These are phyloP conservation scores for Vitis cinerea DNA, from an alignment of 164 flowering plant species.

Conservation along the genomic window DNA sequence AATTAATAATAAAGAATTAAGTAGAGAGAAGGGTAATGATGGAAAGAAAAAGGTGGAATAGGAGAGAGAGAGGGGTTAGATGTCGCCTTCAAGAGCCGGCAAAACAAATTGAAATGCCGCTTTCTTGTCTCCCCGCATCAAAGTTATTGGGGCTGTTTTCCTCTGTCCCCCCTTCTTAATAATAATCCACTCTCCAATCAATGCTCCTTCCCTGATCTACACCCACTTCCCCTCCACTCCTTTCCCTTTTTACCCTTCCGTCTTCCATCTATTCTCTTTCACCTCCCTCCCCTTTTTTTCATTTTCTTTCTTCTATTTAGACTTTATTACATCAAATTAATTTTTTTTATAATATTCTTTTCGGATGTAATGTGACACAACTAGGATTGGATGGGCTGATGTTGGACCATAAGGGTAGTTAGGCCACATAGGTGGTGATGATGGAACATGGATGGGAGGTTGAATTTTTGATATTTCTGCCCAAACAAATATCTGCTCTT, in stretches of 20 bases:
- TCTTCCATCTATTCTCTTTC: neutral
- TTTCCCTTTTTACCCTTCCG: neutral
- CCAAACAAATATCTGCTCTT: neutral
- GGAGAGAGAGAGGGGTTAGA: conserved; percentile 17
- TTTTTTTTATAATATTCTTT: too few relatives aligned
- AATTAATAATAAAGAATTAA: conserved; percentile 2
- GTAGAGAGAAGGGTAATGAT: conserved; percentile 16
- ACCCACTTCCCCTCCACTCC: neutral
- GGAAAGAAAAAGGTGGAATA: conserved; percentile 2
- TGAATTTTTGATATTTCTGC: conserved; percentile 4
- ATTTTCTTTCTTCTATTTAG: neutral
- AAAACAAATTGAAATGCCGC: conserved; percentile 47
- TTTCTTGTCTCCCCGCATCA: conserved; percentile 54
- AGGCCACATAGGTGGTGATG: too few relatives aligned
- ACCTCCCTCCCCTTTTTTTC: conserved; percentile 3
- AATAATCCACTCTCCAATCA: neutral
- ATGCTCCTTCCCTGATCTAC: conserved; percentile 2
- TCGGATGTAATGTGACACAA: too few relatives aligned
- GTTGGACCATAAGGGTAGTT: too few relatives aligned
- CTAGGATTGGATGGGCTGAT: too few relatives aligned
- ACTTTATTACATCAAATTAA: too few relatives aligned
- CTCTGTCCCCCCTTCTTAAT: conserved; percentile 31
- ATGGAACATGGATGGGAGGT: too few relatives aligned
- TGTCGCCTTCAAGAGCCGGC: conserved; percentile 50
- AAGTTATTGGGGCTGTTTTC: conserved; percentile 29